phyloP scores from a whole-genome alignment of 192 early-diverging fungal species.

The Coemansia sp. region DNA sequence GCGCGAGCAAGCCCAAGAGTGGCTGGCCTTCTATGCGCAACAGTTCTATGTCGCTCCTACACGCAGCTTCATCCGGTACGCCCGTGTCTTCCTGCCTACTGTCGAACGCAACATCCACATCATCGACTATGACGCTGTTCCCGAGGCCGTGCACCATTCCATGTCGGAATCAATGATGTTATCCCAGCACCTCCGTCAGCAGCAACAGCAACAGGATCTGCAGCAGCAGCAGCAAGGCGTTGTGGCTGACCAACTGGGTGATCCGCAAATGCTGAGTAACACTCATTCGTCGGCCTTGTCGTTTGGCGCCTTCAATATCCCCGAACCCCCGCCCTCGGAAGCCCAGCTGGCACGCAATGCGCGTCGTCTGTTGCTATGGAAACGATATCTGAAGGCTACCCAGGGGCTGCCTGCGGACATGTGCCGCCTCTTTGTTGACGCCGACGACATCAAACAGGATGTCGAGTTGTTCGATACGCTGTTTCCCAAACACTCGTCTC shows the following conservation, averaged over 20 bases:
- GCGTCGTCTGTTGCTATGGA: slow-evolving; percentile 43
- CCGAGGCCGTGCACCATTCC: slow-evolving; percentile 2
- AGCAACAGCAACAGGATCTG: slow-evolving; percentile 5
- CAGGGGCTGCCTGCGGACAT: slow-evolving; percentile 28
- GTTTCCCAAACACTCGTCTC: slow-evolving; percentile 12
- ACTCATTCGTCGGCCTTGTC: slow-evolving; percentile 1
- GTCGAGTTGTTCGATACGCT: slow-evolving; percentile 17
- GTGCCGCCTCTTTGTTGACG: slow-evolving; percentile 52
- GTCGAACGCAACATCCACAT: slow-evolving; percentile 41
- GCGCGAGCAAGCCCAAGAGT: slow-evolving; percentile 45
- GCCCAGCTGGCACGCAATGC: slow-evolving; percentile 41
- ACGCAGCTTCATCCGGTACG: slow-evolving; percentile 36
- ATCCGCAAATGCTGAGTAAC: background rate
- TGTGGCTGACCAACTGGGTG: background rate
- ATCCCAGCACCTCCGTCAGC: background rate
- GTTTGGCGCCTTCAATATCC: slow-evolving; percentile 34
- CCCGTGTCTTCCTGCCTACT: slow-evolving; percentile 35
- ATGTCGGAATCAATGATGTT: background rate
- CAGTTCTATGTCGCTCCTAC: slow-evolving; percentile 51
- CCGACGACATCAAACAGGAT: slow-evolving; percentile 45
- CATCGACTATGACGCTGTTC: slow-evolving; percentile 46
- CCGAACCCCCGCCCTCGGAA: slow-evolving; percentile 48
- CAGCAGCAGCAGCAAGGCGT: too few relatives aligned
- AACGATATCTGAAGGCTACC: slow-evolving; percentile 26
- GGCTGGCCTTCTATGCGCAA: slow-evolving; percentile 55